phyloP scores from a whole-genome alignment of 1,284 basidiomycete genomes.

The Rhodotorula sp. region DNA sequence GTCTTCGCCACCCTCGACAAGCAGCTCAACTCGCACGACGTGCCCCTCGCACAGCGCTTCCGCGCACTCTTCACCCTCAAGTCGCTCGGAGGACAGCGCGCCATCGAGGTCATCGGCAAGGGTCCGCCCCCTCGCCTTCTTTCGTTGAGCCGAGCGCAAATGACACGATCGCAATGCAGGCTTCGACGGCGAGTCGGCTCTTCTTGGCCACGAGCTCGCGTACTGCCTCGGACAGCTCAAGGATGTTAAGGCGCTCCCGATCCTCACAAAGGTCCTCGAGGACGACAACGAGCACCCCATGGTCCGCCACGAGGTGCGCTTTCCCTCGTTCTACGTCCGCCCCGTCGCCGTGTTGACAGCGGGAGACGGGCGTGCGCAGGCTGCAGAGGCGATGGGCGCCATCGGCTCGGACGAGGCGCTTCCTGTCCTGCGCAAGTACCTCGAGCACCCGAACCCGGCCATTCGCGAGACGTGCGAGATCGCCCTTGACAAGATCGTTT shows the following conservation, averaged over 20 bases:
- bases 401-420: conserved; percentile 73
- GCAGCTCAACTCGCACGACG: conserved; percentile 75
- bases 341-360: no score
- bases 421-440: conserved; percentile 71
- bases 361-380: conserved; percentile 57
- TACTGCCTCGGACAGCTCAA: conserved; percentile 96
- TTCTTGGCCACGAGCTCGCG: conserved; percentile 96
- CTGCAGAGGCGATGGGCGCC: conserved; percentile 97
- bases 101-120: conserved; percentile 81
- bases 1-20: conserved; percentile 62
- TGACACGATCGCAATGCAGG: conserved; percentile 57
- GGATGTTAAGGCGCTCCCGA: conserved; percentile 70
- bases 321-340: background rate
- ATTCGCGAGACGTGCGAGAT: conserved; percentile 98
- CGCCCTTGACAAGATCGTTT: conserved; percentile 91
- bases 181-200: conserved; percentile 80
- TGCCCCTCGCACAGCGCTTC: conserved; percentile 85
- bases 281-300: conserved; percentile 81
- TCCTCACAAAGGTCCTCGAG: conserved; percentile 74
- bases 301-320: conserved; percentile 89
- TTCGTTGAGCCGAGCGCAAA: background rate
- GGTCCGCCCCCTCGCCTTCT: conserved; percentile 57
- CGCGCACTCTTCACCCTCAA: conserved; percentile 92
- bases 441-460: conserved; percentile 64
- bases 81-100: conserved; percentile 61